phyloP scores from a whole-genome alignment of 257 asterid species.

The Primulina huaijiensis region DNA sequence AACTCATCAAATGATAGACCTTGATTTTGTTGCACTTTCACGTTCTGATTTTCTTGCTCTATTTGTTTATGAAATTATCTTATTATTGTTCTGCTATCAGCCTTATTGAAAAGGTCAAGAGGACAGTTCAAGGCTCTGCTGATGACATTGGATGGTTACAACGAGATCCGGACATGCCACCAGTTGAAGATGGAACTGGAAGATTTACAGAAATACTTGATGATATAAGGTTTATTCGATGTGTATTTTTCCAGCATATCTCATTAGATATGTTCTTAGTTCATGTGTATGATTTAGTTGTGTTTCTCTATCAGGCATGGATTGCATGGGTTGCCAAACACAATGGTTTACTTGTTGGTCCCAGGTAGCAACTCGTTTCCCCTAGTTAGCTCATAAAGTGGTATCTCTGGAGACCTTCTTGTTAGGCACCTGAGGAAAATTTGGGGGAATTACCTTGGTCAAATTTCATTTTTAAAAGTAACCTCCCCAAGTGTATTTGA shows the following conservation, averaged over 20 bases:
- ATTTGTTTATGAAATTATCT: conserved; percentile 12
- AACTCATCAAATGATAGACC: not conserved
- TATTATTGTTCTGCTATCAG: conserved; percentile 24
- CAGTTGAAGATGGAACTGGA: conserved; percentile 83
- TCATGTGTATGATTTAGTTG: conserved; percentile 24
- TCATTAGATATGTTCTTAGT: conserved; percentile 14
- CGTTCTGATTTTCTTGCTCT: not conserved
- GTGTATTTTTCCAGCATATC: conserved; percentile 16
- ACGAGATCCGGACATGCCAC: conserved; percentile 71
- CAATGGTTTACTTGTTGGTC: conserved; percentile 87
- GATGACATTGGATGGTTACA: conserved; percentile 97
- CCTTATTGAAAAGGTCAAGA: conserved; percentile 63
- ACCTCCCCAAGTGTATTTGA: no score
- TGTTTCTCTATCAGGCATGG: conserved; percentile 71
- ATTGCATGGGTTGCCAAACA: conserved; percentile 73
- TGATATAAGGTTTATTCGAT: conserved; percentile 55
- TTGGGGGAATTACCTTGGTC: no score
- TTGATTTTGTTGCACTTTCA: conserved; percentile 12
- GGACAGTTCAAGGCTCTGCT: conserved; percentile 95
- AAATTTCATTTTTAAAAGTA: no score
- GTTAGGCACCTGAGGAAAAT: conserved; percentile 10
- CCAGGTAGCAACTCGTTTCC: conserved; percentile 65
- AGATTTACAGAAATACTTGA: conserved; percentile 74
- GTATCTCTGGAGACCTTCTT: conserved; percentile 9
- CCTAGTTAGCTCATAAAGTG: conserved; percentile 11